Evolutionary conservation across 2,329 filamentous ascomycete genomes (phyloP).

Genomic region (Dichotomopilus funicola): DNA sequence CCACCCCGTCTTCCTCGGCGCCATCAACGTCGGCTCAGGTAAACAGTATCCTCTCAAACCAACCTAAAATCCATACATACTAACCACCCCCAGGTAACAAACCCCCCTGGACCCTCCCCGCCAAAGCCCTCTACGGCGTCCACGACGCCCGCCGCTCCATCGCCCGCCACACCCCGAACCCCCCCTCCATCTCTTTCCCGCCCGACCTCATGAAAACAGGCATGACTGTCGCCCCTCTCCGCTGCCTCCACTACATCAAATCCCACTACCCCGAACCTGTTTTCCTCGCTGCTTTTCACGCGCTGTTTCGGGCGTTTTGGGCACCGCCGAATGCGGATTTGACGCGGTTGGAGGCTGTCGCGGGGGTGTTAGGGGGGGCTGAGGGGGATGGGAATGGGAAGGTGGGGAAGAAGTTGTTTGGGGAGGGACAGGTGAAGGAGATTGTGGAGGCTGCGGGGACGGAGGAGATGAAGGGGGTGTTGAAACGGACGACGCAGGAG

Average conservation of each 20-base stretch:
- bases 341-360: constrained; percentile 30
- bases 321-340: constrained; percentile 52
- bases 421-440: constrained; percentile 42
- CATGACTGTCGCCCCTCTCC: constrained; percentile 50
- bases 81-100: constrained; percentile 68
- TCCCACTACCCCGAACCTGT: constrained; percentile 40
- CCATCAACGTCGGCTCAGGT: constrained; percentile 55
- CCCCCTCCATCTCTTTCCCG: constrained; percentile 33
- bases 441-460: constrained; percentile 49
- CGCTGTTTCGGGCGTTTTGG: constrained; percentile 58
- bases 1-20: constrained; percentile 65
- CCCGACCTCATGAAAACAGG: constrained; percentile 38
- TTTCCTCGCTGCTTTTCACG: constrained; percentile 48
- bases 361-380: constrained; percentile 17
- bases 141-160: constrained; percentile 37
- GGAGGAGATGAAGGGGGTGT: constrained; percentile 35
- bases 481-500: constrained; percentile 52
- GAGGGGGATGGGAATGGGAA: not conserved
- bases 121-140: constrained; percentile 55
- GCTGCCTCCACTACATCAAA: constrained; percentile 62
- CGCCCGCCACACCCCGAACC: constrained; percentile 29
- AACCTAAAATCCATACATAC: too few relatives aligned
- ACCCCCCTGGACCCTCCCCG: constrained; percentile 65
- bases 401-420: constrained; percentile 35
- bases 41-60: too few relatives aligned